Evolutionary conservation across 192 early-diverging fungal genomes (phyloP).

Genomic region (Paraglomus occultum): DNA sequence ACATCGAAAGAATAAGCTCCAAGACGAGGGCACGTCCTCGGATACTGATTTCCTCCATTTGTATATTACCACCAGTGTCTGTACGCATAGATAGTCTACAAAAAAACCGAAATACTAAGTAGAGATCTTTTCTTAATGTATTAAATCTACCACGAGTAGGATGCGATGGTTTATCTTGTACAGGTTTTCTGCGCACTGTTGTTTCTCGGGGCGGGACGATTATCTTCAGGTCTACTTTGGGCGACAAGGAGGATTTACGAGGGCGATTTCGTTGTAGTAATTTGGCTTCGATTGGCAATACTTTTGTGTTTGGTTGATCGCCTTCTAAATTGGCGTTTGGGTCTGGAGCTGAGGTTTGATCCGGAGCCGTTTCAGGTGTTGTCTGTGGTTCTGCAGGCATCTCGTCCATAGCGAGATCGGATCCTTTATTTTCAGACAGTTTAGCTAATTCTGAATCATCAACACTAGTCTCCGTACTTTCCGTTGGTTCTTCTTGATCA

Average conservation of each 20-base stretch:
- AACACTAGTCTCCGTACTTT: no score
- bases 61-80: slow-evolving; percentile 32
- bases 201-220: slow-evolving; percentile 5
- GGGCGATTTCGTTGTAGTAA: neutral
- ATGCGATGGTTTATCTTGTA: slow-evolving; percentile 28
- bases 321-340: neutral
- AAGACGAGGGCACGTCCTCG: slow-evolving; percentile 43
- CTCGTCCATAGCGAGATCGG: no score
- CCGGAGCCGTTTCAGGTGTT: no score
- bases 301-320: neutral
- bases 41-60: slow-evolving; percentile 42
- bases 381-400: no score
- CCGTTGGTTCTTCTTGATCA: no score
- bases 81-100: slow-evolving; percentile 41
- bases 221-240: slow-evolving; percentile 19
- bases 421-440: no score
- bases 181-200: slow-evolving; percentile 21
- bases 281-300: slow-evolving; percentile 24
- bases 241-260: slow-evolving; percentile 8
- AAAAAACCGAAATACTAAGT: slow-evolving; percentile 43
- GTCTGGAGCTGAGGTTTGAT: no score
- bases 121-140: slow-evolving; percentile 42
- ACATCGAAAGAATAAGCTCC: slow-evolving; percentile 48
- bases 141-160: slow-evolving; percentile 22
- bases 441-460: no score